A percentile compares a stretch with the other conserved stretches of the same genome.
These are phyloP conservation scores for Amphibolis antarctica DNA, from an alignment of 106 monocot genomes.

Conservation along the genomic window DNA sequence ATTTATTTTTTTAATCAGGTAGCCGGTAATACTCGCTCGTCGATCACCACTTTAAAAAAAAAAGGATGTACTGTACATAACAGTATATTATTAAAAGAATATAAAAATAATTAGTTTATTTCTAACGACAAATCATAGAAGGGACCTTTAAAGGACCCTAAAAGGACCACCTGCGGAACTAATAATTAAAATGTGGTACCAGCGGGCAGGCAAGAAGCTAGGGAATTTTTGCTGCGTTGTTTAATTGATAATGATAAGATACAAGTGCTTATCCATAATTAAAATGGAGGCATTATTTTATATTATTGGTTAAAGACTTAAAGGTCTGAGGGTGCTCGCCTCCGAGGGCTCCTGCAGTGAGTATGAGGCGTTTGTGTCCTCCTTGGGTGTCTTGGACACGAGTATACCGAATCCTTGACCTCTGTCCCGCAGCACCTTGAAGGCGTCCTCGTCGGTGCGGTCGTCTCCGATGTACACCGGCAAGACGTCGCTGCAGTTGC, in stretches of 20 bases:
- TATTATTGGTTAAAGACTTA: not conserved
- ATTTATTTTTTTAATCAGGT: no score
- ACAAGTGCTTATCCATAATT: no score
- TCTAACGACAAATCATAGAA: no score
- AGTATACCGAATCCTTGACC: slow-evolving; percentile 74
- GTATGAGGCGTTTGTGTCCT: slow-evolving; percentile 72
- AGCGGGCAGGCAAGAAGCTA: no score
- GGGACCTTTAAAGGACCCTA: no score
- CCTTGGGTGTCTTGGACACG: slow-evolving; percentile 70
- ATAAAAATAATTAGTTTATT: no score
- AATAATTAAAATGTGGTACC: no score
- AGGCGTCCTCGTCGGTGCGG: slow-evolving; percentile 73
- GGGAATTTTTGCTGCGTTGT: no score
- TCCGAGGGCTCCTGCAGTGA: slow-evolving; percentile 67
- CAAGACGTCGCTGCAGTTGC: slow-evolving; percentile 31
- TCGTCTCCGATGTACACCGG: slow-evolving; percentile 79
- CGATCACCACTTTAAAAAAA: not conserved
- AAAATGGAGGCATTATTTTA: no score
- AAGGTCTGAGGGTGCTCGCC: slow-evolving; percentile 30
- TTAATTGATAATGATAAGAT: no score
- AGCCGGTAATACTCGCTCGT: no score
- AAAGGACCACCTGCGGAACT: not conserved
- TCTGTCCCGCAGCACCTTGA: slow-evolving; percentile 55
- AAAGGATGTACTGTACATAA: not conserved
- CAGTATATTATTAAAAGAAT: no score